Conservation (phyloP, 306 rosid genomes). For the Prunus campanulata region DNA sequence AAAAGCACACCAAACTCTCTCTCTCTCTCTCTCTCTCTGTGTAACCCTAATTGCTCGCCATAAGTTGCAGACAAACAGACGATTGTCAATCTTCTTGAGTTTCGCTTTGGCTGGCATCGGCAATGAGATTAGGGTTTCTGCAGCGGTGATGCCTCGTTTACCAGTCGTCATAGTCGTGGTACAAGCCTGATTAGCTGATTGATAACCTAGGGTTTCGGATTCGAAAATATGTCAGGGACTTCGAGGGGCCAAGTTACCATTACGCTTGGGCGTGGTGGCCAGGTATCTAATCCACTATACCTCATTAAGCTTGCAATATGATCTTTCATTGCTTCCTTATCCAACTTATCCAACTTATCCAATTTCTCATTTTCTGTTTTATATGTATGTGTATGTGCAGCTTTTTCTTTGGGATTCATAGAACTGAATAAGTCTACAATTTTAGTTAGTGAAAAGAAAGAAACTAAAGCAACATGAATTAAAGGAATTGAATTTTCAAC, state of each 20-base stretch:
- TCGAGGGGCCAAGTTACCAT: slow-evolving; percentile 81
- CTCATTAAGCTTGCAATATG: not conserved
- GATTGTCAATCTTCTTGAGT: not conserved
- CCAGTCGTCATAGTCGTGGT: not conserved
- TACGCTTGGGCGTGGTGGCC: slow-evolving; percentile 86
- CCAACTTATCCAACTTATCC: not conserved
- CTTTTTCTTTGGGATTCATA: not conserved
- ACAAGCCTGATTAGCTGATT: slow-evolving; percentile 11
- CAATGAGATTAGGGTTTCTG: slow-evolving; percentile 30
- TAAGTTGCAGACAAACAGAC: not conserved
- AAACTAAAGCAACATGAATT: not conserved
- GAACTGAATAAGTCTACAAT: not conserved
- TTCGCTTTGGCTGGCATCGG: not conserved
- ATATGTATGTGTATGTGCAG: not conserved
- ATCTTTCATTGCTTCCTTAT: not conserved
- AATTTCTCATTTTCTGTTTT: not conserved
- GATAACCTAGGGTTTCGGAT: slow-evolving; percentile 50
- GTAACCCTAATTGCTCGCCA: not conserved
- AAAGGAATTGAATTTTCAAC: not conserved
- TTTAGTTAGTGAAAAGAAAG: not conserved
- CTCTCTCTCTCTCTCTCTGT: not conserved
- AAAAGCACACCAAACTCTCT: not conserved
- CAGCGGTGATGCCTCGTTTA: slow-evolving; percentile 21
- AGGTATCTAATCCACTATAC: slow-evolving; percentile 37
- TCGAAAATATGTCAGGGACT: slow-evolving; percentile 52